Conservation (phyloP, 2,329 filamentous ascomycete genomes). For the Dendrostoma leiphaemia region DNA sequence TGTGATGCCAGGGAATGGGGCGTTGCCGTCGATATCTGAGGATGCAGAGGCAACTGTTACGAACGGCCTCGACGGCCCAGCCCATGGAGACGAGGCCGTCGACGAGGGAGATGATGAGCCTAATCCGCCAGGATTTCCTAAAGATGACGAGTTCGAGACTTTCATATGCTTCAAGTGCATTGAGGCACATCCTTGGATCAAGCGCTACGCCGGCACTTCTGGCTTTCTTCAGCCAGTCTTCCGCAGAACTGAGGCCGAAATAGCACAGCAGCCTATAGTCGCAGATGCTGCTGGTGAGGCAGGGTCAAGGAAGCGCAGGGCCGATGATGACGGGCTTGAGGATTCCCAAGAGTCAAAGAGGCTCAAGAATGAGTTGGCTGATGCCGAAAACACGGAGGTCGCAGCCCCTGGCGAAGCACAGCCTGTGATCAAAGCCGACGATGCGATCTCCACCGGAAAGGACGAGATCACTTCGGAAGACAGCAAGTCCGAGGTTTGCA, state of each 20-base stretch:
- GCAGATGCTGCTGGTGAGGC: neutral
- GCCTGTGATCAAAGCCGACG: slow-evolving; percentile 12
- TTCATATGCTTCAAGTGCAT: slow-evolving; percentile 95
- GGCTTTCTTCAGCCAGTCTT: slow-evolving; percentile 79
- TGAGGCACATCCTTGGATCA: slow-evolving; percentile 86
- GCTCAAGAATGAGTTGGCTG: slow-evolving; percentile 42
- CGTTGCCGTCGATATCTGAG: slow-evolving; percentile 50
- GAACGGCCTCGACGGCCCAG: slow-evolving; percentile 14
- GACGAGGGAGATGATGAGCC: slow-evolving; percentile 61
- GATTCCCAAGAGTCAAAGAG: slow-evolving; percentile 47
- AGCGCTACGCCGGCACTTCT: slow-evolving; percentile 73
- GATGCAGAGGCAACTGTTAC: slow-evolving; percentile 37
- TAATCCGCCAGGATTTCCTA: slow-evolving; percentile 80
- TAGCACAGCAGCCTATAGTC: slow-evolving; percentile 17
- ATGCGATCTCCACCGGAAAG: neutral
- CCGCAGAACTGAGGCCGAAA: slow-evolving; percentile 27
- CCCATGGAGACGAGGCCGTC: slow-evolving; percentile 28
- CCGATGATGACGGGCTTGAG: slow-evolving; percentile 48
- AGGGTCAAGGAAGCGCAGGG: slow-evolving; percentile 63
- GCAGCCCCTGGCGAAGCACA: neutral
- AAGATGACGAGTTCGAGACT: slow-evolving; percentile 83
- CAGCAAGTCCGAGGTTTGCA: slow-evolving; percentile 49
- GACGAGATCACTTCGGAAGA: slow-evolving; percentile 20
- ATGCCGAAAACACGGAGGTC: slow-evolving; percentile 18
- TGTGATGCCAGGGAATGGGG: slow-evolving; percentile 29